A percentile compares a stretch with the other conserved stretches of the same genome.
Evolutionary conservation across 2,329 filamentous ascomycete genomes (phyloP).

Genomic region (Dryadomyces quercus-mongolicae): DNA sequence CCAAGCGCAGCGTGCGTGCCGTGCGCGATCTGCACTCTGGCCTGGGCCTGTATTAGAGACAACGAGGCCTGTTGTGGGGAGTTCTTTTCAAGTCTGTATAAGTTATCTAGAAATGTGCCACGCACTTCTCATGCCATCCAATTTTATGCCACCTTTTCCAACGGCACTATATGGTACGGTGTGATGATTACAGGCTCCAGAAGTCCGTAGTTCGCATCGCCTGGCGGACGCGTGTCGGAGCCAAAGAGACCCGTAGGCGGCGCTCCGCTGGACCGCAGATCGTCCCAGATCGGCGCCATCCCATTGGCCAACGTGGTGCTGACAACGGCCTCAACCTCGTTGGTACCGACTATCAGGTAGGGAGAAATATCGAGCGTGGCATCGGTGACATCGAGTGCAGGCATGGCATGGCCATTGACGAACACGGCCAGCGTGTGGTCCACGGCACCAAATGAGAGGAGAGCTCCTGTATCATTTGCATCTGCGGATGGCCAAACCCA

Average conservation of each 20-base stretch:
- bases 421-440: constrained; percentile 2
- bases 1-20: no score
- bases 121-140: no score
- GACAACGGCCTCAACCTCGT: constrained; percentile 3
- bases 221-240: constrained; percentile 1
- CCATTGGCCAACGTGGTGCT: constrained; percentile 5
- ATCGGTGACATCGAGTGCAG: constrained; percentile 4
- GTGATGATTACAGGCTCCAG: neutral
- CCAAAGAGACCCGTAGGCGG: neutral
- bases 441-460: constrained; percentile 6
- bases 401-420: constrained; percentile 5
- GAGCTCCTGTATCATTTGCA: neutral
- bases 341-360: constrained; percentile 1
- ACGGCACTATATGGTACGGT: constrained; percentile 2
- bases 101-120: no score
- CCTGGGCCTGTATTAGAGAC: no score
- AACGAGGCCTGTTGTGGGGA: no score
- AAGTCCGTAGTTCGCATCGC: constrained; percentile 2
- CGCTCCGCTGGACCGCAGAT: neutral
- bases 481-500: constrained; percentile 1
- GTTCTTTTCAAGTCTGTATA: no score
- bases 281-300: constrained; percentile 4
- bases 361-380: constrained; percentile 3
- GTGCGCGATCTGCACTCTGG: no score
- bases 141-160: no score